These are phyloP conservation scores for Capsicum chinense DNA, from an alignment of 257 asterid species.

Conservation along the genomic window DNA sequence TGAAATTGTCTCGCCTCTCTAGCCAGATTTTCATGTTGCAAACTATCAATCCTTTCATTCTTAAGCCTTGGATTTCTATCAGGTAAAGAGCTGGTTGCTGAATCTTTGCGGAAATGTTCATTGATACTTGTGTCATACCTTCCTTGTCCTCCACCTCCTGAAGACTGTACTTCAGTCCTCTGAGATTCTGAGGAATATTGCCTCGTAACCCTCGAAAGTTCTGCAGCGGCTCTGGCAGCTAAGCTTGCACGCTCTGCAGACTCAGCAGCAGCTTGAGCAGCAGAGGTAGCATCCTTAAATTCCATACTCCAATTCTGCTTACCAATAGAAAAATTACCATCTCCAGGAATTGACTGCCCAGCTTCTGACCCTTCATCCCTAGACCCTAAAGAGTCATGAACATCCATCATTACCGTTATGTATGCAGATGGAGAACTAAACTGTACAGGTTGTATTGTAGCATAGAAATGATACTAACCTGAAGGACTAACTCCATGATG, in stretches of 20 bases:
- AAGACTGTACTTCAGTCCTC: conserved; percentile 36
- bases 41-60: conserved; percentile 37
- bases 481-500: conserved; percentile 53
- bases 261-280: conserved; percentile 94
- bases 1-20: conserved; percentile 37
- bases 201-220: conserved; percentile 56
- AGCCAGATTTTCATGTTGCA: conserved; percentile 37
- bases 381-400: conserved; percentile 31
- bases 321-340: conserved; percentile 42
- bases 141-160: conserved; percentile 46
- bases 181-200: conserved; percentile 50
- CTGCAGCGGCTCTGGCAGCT: conserved; percentile 95
- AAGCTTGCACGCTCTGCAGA: conserved; percentile 88
- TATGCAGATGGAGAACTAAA: conserved; percentile 4
- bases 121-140: conserved; percentile 33
- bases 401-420: neutral
- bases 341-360: conserved; percentile 43
- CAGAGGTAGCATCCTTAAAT: conserved; percentile 88
- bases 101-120: conserved; percentile 46
- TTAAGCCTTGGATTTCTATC: conserved; percentile 40
- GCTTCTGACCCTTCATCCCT: conserved; percentile 36
- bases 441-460: conserved; percentile 9
- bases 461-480: conserved; percentile 44
- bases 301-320: conserved; percentile 68
- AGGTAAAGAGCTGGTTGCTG: conserved; percentile 36